These are phyloP conservation scores for Oryza glaberrima DNA, from an alignment of 176 grass and related monocot genomes.

Conservation along the genomic window DNA sequence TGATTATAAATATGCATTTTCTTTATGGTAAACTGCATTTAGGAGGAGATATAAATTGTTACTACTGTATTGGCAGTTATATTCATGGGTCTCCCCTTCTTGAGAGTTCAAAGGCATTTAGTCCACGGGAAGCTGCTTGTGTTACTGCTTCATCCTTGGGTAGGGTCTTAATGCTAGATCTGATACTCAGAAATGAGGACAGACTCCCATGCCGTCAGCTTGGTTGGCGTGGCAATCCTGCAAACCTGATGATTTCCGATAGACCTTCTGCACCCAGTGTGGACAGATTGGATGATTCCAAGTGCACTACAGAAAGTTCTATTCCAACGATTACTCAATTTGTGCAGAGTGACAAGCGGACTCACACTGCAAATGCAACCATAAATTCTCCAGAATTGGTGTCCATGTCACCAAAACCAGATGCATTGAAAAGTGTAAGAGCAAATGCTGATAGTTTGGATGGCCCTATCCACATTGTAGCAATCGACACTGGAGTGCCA, in stretches of 20 bases:
- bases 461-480: conserved; percentile 59
- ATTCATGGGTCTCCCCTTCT: conserved; percentile 91
- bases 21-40: conserved; percentile 2
- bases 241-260: conserved; percentile 85
- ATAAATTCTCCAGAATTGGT: conserved; percentile 41
- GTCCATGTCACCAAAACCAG: conserved; percentile 36
- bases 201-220: conserved; percentile 89
- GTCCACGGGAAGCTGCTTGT: conserved; percentile 56
- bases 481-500: conserved; percentile 90
- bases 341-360: conserved; percentile 57
- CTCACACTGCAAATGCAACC: conserved; percentile 53
- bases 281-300: conserved; percentile 43
- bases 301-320: conserved; percentile 20
- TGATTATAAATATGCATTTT: conserved; percentile 32
- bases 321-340: conserved; percentile 48
- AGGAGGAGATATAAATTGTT: conserved; percentile 33
- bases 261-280: conserved; percentile 33
- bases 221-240: conserved; percentile 91
- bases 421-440: conserved; percentile 39
- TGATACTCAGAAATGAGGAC: conserved; percentile 94
- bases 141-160: conserved; percentile 71
- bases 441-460: conserved; percentile 28
- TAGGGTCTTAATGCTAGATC: conserved; percentile 86
- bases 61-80: conserved; percentile 61
- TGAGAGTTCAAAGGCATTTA: conserved; percentile 85